Base-by-base conservation (phyloP, 192 early-diverging fungal genomes). In the Obelidium mucronatum region DNA sequence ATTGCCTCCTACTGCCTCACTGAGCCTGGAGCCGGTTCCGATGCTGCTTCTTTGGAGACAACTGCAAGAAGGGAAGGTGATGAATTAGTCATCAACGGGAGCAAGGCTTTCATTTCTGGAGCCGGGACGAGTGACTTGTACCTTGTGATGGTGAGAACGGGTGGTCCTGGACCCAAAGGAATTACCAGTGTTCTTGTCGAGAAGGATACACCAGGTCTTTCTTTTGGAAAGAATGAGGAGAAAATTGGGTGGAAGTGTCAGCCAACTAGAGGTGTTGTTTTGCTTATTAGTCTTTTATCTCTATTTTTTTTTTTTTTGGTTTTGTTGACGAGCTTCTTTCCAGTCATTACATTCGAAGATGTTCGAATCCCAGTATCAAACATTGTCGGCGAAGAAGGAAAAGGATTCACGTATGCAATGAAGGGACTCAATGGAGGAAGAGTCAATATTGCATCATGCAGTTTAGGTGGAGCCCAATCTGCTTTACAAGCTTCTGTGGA, bases 221-320 rank as follows among this genome's bases (percentile, higher is more conserved):
- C 77, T 44, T 90, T 90, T 82, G 88, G 88, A 58, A 86, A 88
- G 77, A 88, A 90, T 75, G 88, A 90, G 73, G 62, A 77, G 51
- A 90, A 90, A 77, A 69, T 90, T 40, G 88, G 88, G 15, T 90
- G 88, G 88, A 87, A 86, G 78, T 85, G 82, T 36, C 88, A 90
- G 78, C 85, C 85, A 1, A 90, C 88, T 2, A 75, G 83, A 11
- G 78, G 76, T 78, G n/a, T 39, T 55, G n/a, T n/a, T n/a, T n/a
- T n/a, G n/a, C n/a, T n/a, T n/a, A n/a, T n/a, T n/a, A 0, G 15
- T 60, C 17, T 73, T 74, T 66, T 67, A 22, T 17, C 17, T 19
- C 26, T 51, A 30, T 11, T 1, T 51, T 51, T 11, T 75, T 13
- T 54, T 39, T 2, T 33, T 42, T 33, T 11, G 19, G 24, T 52